Base-by-base conservation (phyloP, 1,139 yeast species). In the Kazachstania sp. region DNA sequence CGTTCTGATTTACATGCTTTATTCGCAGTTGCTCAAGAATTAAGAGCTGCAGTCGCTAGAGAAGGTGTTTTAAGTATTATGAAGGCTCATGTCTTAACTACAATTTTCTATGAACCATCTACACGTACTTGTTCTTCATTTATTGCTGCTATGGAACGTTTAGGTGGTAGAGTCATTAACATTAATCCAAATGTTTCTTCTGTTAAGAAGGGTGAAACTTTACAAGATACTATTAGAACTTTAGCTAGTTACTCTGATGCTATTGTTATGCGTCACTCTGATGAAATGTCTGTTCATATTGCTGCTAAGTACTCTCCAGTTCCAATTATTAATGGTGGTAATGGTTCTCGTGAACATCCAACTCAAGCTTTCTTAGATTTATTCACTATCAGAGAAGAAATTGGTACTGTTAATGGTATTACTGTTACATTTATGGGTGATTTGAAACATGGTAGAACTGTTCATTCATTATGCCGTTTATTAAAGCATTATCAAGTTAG, bases 341-440 rank as follows among this genome's bases (percentile, higher is more conserved):
- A 92, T 66, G 98, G 98, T 40, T 74, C 96, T 45, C 83, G 86
- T 70, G 98, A 92, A 73, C 99, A 92, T 70, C 99, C 99, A 61
- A 86, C 98, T 28, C 99, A 94, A 72, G 98, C 98, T 2, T 84
- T 94, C 73, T 75, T 94, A 61, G 99, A 94, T 66, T 74, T 94
- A 70, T 94, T 92, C 77, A 94, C 99, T 49, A 94, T 94, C 60
- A 86, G 99, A 72, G 99, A 94, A 71, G 99, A 94, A 72, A 77
- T 94, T 57, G 99, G 99, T 67, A 87, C 97, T 50, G 97, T 94
- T 45, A 94, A 94, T 66, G 97, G 97, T 66, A 84, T 94, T 64
- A 88, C 96, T 41, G 94, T 94, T 55, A 94, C 99, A 8, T 94
- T 94, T 69, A 90, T 94, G 95, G 99, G 99, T 65, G 99, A 94